phyloP scores from a whole-genome alignment of 1,284 basidiomycete species.

The Lignosus rhinocerotis region DNA sequence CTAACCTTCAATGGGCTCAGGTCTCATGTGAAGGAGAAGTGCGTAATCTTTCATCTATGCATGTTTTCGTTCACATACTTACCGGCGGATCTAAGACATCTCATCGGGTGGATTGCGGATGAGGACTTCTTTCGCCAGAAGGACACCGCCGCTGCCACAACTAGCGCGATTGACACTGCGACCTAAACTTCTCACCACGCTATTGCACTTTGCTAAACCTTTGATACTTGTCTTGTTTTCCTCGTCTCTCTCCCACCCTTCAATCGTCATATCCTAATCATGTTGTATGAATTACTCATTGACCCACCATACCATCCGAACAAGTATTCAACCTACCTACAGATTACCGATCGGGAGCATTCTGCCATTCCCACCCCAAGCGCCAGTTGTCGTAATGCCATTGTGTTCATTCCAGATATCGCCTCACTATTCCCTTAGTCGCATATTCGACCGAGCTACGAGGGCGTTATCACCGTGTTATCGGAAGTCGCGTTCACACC shows the following conservation, averaged over 20 bases:
- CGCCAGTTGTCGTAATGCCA: conserved; percentile 5
- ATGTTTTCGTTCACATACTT: background rate
- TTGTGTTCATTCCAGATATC: conserved; percentile 17
- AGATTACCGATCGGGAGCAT: background rate
- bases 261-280: no score
- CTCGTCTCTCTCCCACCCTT: background rate
- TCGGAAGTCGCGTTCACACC: conserved; percentile 10
- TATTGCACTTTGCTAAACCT: background rate
- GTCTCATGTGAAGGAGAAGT: conserved; percentile 63
- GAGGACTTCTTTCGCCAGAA: conserved; percentile 36
- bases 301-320: no score
- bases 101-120: conserved; percentile 32
- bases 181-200: background rate
- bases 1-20: conserved; percentile 52
- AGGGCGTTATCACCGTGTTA: conserved; percentile 1
- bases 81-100: conserved; percentile 30
- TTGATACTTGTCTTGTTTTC: background rate
- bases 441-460: conserved; percentile 3
- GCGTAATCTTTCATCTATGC: conserved; percentile 25
- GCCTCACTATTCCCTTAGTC: background rate
- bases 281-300: no score
- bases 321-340: no score
- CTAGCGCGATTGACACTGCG: background rate
- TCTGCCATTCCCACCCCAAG: background rate
- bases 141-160: background rate